Base-by-base conservation (phyloP, 208 protist genomes). In the Leishmania turanica region DNA sequence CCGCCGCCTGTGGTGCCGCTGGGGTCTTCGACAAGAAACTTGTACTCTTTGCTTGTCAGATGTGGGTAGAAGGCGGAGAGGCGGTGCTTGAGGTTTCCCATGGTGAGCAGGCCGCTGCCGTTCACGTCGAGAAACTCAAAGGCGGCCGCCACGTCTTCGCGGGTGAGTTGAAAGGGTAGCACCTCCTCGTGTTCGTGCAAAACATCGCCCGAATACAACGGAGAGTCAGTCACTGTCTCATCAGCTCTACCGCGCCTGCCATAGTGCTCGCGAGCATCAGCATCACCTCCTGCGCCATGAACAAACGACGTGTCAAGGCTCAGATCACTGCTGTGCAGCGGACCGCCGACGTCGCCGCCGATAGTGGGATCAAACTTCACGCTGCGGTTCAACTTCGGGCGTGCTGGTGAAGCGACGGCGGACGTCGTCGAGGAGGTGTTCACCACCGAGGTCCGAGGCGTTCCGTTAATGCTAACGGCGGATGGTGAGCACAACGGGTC, bases 41-140 rank as follows among this genome's bases (percentile, higher is more conserved):
- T 91, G 88, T 97, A 98, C 84, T 99, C 97, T 75, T 96, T 97
- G 77, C 84, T 96, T 17, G 96, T 97, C 82, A 99, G 86, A 64
- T 98, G 87, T 7, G 96, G 97, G 81, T 97, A 98, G 80, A 99
- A 99, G 47, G 95, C 94, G 42, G 92, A 93, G 78, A 99, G 90
- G 27, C 96, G 89, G 45, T 86, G 80, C 89, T 98, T 98, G 15
- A 99, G 87, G 62, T 93, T 91, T n/a, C 85, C 84, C 47, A 93
- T 92, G n/a, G 89, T 97, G 60, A 99, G 81, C 19, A 89, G 60
- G 2, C 93, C 95, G 70, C 90, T 96, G 42, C 91, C 90, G 42
- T 91, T 81, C 19, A 97, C 86, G 84, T 98, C 96, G 81, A 98
- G 98, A 77, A 99, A 99, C 53, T 93, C 87, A 78, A 99, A 99